Evolutionary conservation across 352 stramenopile genomes (phyloP).

Genomic region (Blastocystis sp.): DNA sequence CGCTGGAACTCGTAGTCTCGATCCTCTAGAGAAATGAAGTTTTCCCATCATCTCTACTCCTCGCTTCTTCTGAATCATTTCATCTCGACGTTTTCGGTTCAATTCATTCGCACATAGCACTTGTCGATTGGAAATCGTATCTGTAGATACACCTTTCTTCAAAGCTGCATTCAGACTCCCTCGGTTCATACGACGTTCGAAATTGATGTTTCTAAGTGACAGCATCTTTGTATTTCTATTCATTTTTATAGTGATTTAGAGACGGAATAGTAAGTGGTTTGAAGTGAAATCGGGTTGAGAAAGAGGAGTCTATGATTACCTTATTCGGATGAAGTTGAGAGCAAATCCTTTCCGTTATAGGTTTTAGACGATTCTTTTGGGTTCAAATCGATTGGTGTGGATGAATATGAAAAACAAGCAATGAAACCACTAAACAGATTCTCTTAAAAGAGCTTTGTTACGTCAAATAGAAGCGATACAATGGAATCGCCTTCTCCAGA

Average conservation of each 20-base stretch:
- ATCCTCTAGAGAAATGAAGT: background rate
- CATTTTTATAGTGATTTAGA: background rate
- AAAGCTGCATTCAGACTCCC: constrained; percentile 26
- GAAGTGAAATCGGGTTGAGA: too few species aligned
- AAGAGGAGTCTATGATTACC: too few species aligned
- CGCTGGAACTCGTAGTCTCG: background rate
- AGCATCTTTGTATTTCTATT: background rate
- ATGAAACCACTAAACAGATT: background rate
- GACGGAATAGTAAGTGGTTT: too few species aligned
- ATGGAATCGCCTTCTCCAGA: background rate
- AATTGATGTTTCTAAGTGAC: too few species aligned
- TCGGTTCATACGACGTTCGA: background rate
- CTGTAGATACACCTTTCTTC: constrained; percentile 29
- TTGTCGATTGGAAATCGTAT: background rate
- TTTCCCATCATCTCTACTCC: background rate
- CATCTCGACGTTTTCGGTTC: background rate
- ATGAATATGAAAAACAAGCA: background rate
- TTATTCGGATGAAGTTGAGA: too few species aligned
- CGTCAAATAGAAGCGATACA: background rate
- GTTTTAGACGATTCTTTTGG: background rate
- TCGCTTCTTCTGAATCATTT: constrained; percentile 39
- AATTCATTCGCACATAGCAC: background rate
- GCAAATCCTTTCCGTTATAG: too few species aligned
- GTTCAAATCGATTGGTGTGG: too few species aligned
- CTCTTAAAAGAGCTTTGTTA: background rate